phyloP scores from a whole-genome alignment of 2,329 filamentous ascomycete genomes.

The Leptoxyphium fumago region DNA sequence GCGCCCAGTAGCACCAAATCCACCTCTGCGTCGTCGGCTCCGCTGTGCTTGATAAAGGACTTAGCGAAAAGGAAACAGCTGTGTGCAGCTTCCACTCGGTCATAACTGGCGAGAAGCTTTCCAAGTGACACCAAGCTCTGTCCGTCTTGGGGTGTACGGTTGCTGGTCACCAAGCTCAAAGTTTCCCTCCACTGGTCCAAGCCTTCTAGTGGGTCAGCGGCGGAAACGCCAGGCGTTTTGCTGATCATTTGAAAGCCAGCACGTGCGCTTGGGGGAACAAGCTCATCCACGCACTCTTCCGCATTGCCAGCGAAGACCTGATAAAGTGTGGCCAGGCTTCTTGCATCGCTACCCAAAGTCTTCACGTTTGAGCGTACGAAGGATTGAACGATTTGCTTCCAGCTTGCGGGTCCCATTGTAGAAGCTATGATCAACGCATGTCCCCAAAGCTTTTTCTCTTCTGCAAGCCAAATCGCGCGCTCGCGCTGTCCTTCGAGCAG shows the following conservation, averaged over 20 bases:
- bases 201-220: constrained; percentile 65
- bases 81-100: constrained; percentile 79
- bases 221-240: constrained; percentile 46
- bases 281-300: constrained; percentile 88
- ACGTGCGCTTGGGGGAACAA: constrained; percentile 82
- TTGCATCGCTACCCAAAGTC: constrained; percentile 56
- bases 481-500: constrained; percentile 73
- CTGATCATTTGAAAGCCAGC: constrained; percentile 85
- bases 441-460: constrained; percentile 87
- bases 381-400: constrained; percentile 87
- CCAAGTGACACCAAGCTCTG: constrained; percentile 68
- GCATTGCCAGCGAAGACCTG: constrained; percentile 87
- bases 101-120: constrained; percentile 69
- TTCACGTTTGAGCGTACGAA: constrained; percentile 94
- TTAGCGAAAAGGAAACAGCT: constrained; percentile 85
- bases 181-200: constrained; percentile 93
- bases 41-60: constrained; percentile 56
- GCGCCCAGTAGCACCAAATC: constrained; percentile 75
- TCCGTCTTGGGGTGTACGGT: constrained; percentile 67
- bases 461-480: constrained; percentile 83
- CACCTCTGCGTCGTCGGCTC: constrained; percentile 64
- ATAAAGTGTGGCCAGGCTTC: constrained; percentile 82
- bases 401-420: constrained; percentile 57
- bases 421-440: constrained; percentile 87
- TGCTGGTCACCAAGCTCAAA: constrained; percentile 69